A percentile compares a stretch with the other conserved stretches of the same genome.
These are phyloP conservation scores for Suillus weaverae DNA, from an alignment of 768 basidiomycete species.

Conservation along the genomic window DNA sequence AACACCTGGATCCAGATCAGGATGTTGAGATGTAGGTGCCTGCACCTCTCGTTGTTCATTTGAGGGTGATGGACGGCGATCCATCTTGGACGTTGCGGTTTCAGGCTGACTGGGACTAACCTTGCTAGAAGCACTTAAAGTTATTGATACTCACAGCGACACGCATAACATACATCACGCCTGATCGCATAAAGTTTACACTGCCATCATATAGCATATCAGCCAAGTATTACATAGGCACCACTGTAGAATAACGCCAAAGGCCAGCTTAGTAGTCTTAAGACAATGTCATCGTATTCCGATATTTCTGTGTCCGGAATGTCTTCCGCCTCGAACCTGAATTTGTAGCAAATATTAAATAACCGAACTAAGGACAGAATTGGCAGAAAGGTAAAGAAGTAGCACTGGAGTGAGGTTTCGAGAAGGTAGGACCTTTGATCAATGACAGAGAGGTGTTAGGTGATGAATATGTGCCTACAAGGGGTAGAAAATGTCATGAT, in stretches of 20 bases:
- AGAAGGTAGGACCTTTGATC: background rate
- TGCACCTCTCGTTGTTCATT: background rate
- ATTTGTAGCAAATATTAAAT: background rate
- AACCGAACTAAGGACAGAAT: background rate
- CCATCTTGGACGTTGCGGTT: background rate
- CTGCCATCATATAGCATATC: background rate
- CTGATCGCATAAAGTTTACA: background rate
- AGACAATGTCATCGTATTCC: background rate
- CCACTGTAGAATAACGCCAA: background rate
- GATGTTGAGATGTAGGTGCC: background rate
- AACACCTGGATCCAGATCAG: background rate
- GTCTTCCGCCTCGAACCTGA: background rate
- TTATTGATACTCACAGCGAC: background rate
- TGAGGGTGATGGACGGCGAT: background rate
- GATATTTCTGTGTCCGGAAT: no score
- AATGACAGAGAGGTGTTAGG: background rate
- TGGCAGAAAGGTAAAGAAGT: background rate
- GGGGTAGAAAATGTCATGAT: background rate
- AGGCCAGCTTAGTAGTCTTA: background rate
- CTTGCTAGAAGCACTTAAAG: background rate
- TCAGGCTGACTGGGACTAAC: background rate
- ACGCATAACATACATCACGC: background rate
- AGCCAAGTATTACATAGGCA: background rate
- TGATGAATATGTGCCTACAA: background rate
- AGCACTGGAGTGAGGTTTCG: background rate